These are phyloP conservation scores for Amanita molliuscula DNA, from an alignment of 768 basidiomycete species.

Conservation along the genomic window DNA sequence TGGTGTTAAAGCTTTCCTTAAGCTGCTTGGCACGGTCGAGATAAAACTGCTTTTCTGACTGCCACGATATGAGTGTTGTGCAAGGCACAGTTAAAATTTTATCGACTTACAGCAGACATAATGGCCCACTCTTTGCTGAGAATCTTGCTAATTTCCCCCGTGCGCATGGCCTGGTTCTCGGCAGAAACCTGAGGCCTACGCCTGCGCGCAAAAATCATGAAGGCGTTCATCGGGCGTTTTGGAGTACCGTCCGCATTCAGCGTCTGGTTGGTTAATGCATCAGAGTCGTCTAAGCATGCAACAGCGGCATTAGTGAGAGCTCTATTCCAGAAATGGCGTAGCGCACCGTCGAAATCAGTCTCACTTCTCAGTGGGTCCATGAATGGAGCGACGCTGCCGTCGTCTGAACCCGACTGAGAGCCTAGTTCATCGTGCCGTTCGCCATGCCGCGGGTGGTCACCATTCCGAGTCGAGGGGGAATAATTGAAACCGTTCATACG, in stretches of 20 bases:
- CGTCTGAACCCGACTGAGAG: slow-evolving; percentile 50
- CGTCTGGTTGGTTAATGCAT: slow-evolving; percentile 62
- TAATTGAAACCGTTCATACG: slow-evolving; percentile 12
- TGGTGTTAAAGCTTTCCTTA: slow-evolving; percentile 78
- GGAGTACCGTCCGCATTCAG: slow-evolving; percentile 83
- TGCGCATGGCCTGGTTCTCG: slow-evolving; percentile 85
- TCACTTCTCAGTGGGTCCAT: slow-evolving; percentile 28
- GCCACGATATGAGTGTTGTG: slow-evolving; percentile 7
- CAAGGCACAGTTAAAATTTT: slow-evolving; percentile 7
- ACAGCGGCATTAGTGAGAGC: background rate
- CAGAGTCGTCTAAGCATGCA: slow-evolving; percentile 19
- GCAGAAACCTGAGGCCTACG: slow-evolving; percentile 76
- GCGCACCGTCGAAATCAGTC: slow-evolving; percentile 34
- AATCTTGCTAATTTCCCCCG: slow-evolving; percentile 84
- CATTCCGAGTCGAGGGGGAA: slow-evolving; percentile 14
- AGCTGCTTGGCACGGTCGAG: slow-evolving; percentile 78
- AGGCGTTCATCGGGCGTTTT: slow-evolving; percentile 88
- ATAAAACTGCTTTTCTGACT: slow-evolving; percentile 83
- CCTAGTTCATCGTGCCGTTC: slow-evolving; percentile 33
- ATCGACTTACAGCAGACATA: slow-evolving; percentile 55
- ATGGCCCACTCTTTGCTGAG: slow-evolving; percentile 79
- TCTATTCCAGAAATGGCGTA: background rate
- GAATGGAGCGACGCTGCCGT: slow-evolving; percentile 32
- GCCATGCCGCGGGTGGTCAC: slow-evolving; percentile 13
- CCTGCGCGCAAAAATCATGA: slow-evolving; percentile 86